phyloP scores from a whole-genome alignment of 257 asterid species.

The Solanum appendiculatum region DNA sequence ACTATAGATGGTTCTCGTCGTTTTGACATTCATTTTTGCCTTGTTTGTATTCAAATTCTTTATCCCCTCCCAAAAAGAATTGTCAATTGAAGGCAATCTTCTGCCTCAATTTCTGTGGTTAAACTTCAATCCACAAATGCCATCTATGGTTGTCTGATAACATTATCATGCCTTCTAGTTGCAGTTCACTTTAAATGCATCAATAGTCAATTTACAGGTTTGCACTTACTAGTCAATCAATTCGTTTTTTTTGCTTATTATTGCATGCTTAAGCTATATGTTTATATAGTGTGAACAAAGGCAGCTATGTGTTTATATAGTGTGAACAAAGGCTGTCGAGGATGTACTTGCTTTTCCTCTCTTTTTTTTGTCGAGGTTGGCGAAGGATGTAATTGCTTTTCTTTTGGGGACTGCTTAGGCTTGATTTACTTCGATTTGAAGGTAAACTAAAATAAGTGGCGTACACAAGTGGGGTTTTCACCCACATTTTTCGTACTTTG shows the following conservation, averaged over 20 bases:
- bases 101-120: background rate
- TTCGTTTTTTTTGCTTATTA: background rate
- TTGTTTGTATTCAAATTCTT: background rate
- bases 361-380: background rate
- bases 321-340: background rate
- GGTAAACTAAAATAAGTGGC: background rate
- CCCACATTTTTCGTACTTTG: background rate
- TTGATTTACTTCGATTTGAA: background rate
- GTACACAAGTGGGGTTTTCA: background rate
- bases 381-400: background rate
- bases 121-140: background rate
- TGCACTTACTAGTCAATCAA: background rate
- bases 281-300: background rate
- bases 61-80: background rate
- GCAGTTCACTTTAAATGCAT: background rate
- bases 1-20: background rate
- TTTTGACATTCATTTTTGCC: background rate
- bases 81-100: background rate
- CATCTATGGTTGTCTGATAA: background rate
- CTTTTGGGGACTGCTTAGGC: background rate
- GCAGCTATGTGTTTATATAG: background rate
- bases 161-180: background rate
- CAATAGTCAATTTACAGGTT: background rate
- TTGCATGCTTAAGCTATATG: background rate
- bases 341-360: background rate